Conservation (phyloP, 108 stramenopile species). For the Nitzschia inconspicua region DNA sequence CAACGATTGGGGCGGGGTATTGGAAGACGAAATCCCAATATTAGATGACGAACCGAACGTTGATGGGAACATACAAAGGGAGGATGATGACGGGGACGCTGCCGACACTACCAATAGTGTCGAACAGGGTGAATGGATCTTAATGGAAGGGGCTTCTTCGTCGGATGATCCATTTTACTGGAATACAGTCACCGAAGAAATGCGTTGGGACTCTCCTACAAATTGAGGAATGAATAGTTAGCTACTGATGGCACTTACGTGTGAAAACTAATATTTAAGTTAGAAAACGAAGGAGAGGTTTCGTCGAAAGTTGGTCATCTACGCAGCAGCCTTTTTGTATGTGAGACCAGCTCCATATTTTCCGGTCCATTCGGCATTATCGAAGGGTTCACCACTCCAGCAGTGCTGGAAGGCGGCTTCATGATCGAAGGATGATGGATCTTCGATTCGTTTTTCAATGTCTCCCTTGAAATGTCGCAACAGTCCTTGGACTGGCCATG, state of each 20-base stretch:
- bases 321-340: constrained; percentile 36
- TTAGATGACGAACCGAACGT: not conserved
- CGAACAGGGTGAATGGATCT: not conserved
- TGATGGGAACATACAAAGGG: not conserved
- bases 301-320: not conserved
- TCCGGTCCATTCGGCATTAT: constrained; percentile 87
- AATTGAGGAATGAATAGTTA: not conserved
- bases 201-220: constrained; percentile 6
- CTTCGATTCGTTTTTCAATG: constrained; percentile 95
- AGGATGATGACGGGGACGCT: not conserved
- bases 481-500: constrained; percentile 99
- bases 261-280: not conserved
- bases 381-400: constrained; percentile 92
- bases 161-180: constrained; percentile 8
- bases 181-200: constrained; percentile 8
- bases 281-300: not conserved
- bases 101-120: not conserved
- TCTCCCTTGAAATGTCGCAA: constrained; percentile 96
- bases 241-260: too few relatives aligned
- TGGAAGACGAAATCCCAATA: not conserved
- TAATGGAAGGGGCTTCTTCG: constrained; percentile 3
- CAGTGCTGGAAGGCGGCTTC: constrained; percentile 96
- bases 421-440: constrained; percentile 82
- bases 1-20: not conserved
- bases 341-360: constrained; percentile 84